Evolutionary conservation across 805 yeast species (phyloP), one percentile per base, ranked within the genome.

Genomic region (Kodamaea laetipori): DNA sequence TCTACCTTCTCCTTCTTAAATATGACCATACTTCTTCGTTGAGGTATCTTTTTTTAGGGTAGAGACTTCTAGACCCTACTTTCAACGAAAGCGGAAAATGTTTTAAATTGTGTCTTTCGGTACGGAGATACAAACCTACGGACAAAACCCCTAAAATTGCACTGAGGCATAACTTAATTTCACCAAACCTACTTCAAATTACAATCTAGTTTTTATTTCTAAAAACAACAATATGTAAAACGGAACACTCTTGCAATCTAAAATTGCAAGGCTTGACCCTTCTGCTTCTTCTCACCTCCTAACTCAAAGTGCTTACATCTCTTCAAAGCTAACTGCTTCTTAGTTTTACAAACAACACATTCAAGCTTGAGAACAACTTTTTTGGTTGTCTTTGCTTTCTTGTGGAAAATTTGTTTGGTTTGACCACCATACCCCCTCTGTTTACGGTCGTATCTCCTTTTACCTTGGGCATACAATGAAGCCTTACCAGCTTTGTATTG

Each of bases 401-500:
- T 94, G 87, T 90, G 98, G 97, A 94, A 94, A 80, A 94, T 85
- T 73, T 84, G 99, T 84, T 90, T 94, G 80, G 99, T 94, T 82
- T 94, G 99, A 88, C 99, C 99, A 88, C 99, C 99, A 81, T 83
- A 94, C 89, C 99, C 99, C 68, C 86, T 74, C 83, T 94, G 99
- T 80, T 94, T 94, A 80, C 99, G 96, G 92, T 94, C 99, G 82
- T 94, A 94, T 84, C 99, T 90, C 84, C 99, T 90, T 90, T 95
- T 94, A 86, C 99, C 99, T 82, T 94, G 98, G 65, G 98, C 97
- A 73, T 82, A 90, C 68, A 90, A 84, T 58, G 98, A 92, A 74
- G 99, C 98, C 82, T 94, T 94, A 81, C 99, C 99, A 74, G 98
- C 96, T 79, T 94, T 94, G 95, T 94, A 94, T 83, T 94, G 99